Conservation (phyloP, 768 basidiomycete species). For the Suillus variegatus region DNA sequence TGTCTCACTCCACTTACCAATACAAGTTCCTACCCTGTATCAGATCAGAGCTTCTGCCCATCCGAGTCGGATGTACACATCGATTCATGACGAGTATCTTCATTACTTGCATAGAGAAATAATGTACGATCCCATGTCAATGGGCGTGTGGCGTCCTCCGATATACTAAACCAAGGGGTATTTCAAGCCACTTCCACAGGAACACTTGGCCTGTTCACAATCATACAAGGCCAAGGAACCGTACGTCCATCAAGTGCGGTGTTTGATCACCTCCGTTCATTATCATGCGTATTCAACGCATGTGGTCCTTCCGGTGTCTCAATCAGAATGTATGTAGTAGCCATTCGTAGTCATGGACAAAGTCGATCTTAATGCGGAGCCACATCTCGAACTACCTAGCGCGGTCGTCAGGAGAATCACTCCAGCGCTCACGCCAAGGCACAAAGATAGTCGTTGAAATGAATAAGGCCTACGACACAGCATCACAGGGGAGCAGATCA, state of each 20-base stretch:
- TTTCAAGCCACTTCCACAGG: not conserved
- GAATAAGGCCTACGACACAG: not conserved
- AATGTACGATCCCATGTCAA: not conserved
- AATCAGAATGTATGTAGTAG: not conserved
- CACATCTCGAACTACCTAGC: not conserved
- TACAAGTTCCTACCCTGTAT: not conserved
- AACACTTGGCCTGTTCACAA: not conserved
- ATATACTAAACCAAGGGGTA: not conserved
- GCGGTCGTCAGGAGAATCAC: not conserved
- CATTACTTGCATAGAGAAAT: too few relatives aligned
- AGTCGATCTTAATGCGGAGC: not conserved
- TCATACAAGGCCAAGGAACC: not conserved
- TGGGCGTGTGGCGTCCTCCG: not conserved
- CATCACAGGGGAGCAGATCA: conserved; percentile 1
- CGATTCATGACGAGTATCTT: not conserved
- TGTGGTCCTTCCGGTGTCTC: not conserved
- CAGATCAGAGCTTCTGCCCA: not conserved
- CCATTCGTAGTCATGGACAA: not conserved
- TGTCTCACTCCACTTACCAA: not conserved
- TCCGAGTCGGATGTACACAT: not conserved
- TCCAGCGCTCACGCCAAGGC: not conserved
- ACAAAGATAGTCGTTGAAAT: not conserved
- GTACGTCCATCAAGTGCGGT: not conserved
- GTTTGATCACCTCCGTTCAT: not conserved
- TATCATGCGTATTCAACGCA: not conserved